Evolutionary conservation across 1,284 basidiomycete species (phyloP).

Genomic region (Sporisorium graminicola): DNA sequence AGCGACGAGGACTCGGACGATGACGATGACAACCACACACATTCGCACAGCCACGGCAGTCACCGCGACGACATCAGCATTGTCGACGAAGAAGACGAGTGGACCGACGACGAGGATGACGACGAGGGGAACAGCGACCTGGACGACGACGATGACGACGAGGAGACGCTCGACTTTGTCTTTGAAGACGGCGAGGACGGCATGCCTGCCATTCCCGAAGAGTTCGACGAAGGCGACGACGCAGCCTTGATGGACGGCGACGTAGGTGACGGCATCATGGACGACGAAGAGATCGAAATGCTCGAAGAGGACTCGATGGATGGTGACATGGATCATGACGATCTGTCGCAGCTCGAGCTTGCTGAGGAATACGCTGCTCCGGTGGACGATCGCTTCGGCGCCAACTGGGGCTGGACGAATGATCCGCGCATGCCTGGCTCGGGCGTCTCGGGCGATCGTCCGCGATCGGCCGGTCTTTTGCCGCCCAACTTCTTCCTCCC

Average conservation of each 20-base stretch:
- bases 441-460: conserved; percentile 24
- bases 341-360: conserved; percentile 61
- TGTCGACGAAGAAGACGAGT: conserved; percentile 72
- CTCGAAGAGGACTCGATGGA: conserved; percentile 56
- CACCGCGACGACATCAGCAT: conserved; percentile 47
- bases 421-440: conserved; percentile 21
- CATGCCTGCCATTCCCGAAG: conserved; percentile 34
- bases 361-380: conserved; percentile 53
- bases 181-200: conserved; percentile 46
- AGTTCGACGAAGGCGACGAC: conserved; percentile 44
- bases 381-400: conserved; percentile 65
- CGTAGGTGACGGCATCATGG: conserved; percentile 32
- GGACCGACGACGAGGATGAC: conserved; percentile 58
- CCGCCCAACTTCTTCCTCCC: conserved; percentile 60
- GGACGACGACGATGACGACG: conserved; percentile 73
- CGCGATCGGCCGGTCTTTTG: conserved; percentile 25
- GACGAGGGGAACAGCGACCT: conserved; percentile 46
- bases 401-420: conserved; percentile 67
- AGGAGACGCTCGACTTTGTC: conserved; percentile 73
- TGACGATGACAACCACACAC: conserved; percentile 50
- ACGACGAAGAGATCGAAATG: conserved; percentile 54
- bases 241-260: conserved; percentile 37
- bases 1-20: conserved; percentile 40
- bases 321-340: conserved; percentile 56
- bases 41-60: conserved; percentile 44